Evolutionary conservation across 2,329 filamentous ascomycete genomes (phyloP).

Genomic region (Cyanodermella asteris): DNA sequence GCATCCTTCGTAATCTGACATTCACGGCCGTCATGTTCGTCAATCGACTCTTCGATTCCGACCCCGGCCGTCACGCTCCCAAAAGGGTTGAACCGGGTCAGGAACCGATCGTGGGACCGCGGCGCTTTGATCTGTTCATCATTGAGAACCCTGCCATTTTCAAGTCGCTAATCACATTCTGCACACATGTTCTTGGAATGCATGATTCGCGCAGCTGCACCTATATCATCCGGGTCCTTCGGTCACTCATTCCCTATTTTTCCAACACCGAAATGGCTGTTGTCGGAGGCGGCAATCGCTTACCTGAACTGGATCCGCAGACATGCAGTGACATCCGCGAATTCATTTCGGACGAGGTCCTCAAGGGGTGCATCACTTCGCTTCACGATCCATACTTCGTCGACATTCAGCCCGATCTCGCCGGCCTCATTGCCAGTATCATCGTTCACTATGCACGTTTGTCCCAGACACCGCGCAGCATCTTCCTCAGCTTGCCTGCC

Average conservation of each 20-base stretch:
- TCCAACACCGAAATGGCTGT: constrained; percentile 15
- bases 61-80: constrained; percentile 32
- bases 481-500: constrained; percentile 62
- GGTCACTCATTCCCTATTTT: constrained; percentile 67
- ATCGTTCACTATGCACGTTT: constrained; percentile 50
- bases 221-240: constrained; percentile 67
- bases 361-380: constrained; percentile 74
- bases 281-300: too few species aligned
- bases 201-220: constrained; percentile 74
- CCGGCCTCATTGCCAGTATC: constrained; percentile 67
- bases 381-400: constrained; percentile 94
- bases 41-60: constrained; percentile 65
- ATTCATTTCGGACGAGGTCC: constrained; percentile 71
- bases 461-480: constrained; percentile 47
- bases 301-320: too few species aligned
- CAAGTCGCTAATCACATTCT: constrained; percentile 77
- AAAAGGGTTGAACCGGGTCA: constrained; percentile 1
- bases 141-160: constrained; percentile 57
- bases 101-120: not conserved
- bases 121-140: constrained; percentile 40
- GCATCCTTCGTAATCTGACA: constrained; percentile 77
- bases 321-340: constrained; percentile 54
- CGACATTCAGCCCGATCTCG: constrained; percentile 82
- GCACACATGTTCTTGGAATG: constrained; percentile 74
- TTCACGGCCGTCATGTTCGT: constrained; percentile 85